A percentile compares a stretch with the other conserved stretches of the same genome.
Conservation (phyloP, 192 early-diverging fungal species). For the Ramicandelaber brevisporus region DNA sequence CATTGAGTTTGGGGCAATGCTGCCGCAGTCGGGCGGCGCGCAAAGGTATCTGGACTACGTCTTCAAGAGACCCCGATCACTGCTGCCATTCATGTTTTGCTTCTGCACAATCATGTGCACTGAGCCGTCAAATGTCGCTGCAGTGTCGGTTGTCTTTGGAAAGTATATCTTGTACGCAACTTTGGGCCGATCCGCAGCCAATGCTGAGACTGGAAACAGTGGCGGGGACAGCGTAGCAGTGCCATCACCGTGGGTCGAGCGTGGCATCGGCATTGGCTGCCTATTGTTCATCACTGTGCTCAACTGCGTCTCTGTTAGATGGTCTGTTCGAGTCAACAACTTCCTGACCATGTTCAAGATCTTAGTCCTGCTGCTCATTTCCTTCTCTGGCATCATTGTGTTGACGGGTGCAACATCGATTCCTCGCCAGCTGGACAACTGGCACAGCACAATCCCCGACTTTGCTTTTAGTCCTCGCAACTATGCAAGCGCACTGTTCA, state of each 20-base stretch:
- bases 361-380: slow-evolving; percentile 31
- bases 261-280: slow-evolving; percentile 22
- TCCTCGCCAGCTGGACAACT: slow-evolving; percentile 8
- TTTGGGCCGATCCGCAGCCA: too few relatives aligned
- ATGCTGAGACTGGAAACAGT: too few relatives aligned
- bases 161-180: slow-evolving; percentile 23
- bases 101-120: slow-evolving; percentile 24
- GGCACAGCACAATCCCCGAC: slow-evolving; percentile 36
- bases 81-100: slow-evolving; percentile 22
- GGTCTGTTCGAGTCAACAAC: slow-evolving; percentile 37
- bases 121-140: slow-evolving; percentile 18
- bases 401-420: slow-evolving; percentile 19
- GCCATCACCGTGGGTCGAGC: not conserved
- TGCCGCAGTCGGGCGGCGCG: slow-evolving; percentile 74
- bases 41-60: slow-evolving; percentile 57
- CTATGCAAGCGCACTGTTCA: slow-evolving; percentile 23
- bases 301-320: slow-evolving; percentile 30
- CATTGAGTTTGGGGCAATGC: slow-evolving; percentile 67
- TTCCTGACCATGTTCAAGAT: slow-evolving; percentile 45
- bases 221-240: slow-evolving; percentile 4
- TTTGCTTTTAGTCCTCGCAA: slow-evolving; percentile 18
- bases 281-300: slow-evolving; percentile 27
- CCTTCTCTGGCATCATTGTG: slow-evolving; percentile 39
- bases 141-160: slow-evolving; percentile 16
- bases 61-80: slow-evolving; percentile 15